Evolutionary conservation across 225 moss, liverwort and hornwort genomes (phyloP).

Genomic region (Rhytidiadelphus loreus): DNA sequence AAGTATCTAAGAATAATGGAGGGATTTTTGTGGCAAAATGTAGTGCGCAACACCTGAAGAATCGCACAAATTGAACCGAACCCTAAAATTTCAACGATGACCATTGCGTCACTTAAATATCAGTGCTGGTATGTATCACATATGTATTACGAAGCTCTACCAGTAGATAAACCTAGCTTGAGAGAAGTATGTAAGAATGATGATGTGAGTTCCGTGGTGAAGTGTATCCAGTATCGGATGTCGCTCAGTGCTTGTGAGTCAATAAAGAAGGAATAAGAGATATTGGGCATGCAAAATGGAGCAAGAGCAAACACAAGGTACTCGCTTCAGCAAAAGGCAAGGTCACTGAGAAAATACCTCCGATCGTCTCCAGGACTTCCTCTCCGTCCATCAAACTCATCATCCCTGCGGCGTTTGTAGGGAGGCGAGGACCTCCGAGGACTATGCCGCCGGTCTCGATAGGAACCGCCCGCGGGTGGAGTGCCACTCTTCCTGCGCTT

Average conservation of each 20-base stretch:
- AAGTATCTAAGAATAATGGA: background rate
- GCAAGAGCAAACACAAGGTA: background rate
- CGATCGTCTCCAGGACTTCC: conserved; percentile 75
- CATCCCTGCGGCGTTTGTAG: conserved; percentile 91
- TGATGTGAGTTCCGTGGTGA: background rate
- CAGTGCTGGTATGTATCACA: background rate
- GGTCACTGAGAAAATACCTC: conserved; percentile 56
- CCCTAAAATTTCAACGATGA: background rate
- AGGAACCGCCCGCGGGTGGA: conserved; percentile 50
- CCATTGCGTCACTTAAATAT: background rate
- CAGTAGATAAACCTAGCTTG: background rate
- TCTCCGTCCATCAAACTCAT: conserved; percentile 75
- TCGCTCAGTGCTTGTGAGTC: background rate
- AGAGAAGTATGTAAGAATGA: background rate
- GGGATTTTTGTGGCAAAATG: background rate
- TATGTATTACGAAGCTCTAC: background rate
- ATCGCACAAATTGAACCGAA: background rate
- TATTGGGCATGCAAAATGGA: background rate
- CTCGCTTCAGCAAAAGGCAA: background rate
- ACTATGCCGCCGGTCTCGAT: conserved; percentile 85
- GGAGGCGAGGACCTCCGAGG: conserved; percentile 75
- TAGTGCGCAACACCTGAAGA: background rate
- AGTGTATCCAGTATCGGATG: background rate
- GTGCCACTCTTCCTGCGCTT: conserved; percentile 97
- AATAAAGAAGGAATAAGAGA: background rate